phyloP scores from a whole-genome alignment of 2,329 filamentous ascomycete genomes.

The Emmonsiellopsis sp. region DNA sequence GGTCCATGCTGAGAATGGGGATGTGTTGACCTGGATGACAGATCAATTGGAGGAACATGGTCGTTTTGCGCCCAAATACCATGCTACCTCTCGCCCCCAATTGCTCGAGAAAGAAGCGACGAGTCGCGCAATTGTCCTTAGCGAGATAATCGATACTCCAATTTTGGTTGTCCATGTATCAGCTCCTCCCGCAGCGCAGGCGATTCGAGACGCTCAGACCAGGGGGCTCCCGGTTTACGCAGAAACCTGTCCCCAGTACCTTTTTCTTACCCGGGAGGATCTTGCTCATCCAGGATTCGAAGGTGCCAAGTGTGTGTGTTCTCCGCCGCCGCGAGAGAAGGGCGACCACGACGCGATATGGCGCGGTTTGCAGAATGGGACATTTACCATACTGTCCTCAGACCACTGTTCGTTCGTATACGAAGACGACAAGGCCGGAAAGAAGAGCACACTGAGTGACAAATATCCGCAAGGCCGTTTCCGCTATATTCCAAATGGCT shows the following conservation, averaged over 20 bases:
- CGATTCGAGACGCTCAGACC: background rate
- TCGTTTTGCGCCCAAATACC: slow-evolving; percentile 35
- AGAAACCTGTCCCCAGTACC: background rate
- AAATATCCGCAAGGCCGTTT: slow-evolving; percentile 41
- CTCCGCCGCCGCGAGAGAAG: background rate
- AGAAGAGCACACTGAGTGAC: slow-evolving; percentile 39
- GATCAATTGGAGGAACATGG: slow-evolving; percentile 31
- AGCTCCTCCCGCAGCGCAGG: background rate
- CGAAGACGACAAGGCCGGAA: slow-evolving; percentile 38
- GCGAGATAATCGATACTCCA: background rate
- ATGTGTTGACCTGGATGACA: slow-evolving; percentile 37
- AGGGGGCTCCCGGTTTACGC: background rate
- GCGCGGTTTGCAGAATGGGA: background rate
- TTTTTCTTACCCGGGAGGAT: background rate
- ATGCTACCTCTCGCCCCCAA: slow-evolving; percentile 37
- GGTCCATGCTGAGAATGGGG: slow-evolving; percentile 41
- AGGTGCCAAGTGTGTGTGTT: background rate
- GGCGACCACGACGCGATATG: background rate
- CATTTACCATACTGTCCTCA: background rate
- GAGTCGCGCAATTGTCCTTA: slow-evolving; percentile 19
- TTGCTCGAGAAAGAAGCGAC: slow-evolving; percentile 41
- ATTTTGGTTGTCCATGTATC: background rate
- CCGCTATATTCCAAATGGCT: slow-evolving; percentile 49
- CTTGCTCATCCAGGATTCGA: background rate
- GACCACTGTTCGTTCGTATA: slow-evolving; percentile 35